Base-by-base conservation (phyloP, 2,329 filamentous ascomycete species). In the Aspergillus nomiae region DNA sequence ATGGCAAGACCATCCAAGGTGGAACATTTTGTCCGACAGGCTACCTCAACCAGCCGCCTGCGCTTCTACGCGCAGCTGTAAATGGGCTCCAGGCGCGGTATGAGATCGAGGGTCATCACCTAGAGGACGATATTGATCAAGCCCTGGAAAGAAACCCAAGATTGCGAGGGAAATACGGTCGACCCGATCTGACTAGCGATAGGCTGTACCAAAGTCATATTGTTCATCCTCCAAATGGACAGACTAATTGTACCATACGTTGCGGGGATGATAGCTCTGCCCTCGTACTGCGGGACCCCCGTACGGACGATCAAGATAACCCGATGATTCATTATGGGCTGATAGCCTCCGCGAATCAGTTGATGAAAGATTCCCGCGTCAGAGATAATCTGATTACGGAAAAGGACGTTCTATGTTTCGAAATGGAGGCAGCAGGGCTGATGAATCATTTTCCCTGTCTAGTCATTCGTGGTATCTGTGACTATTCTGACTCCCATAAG, bases 391-490 rank as follows among this genome's bases (percentile, higher is more conserved):
- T 58, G 14, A 26, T 6, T 16, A 1, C 4, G 6, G 24, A 50
- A 11, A 10, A 21, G n/a, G 43, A 21, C 8, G 19, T 58, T n/a
- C 56, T 58, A 2, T 53, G 58, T 30, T 24, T 53, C 9, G 32
- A 60, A 14, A 36, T 36, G 12, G 34, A 36, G 34, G 34, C 34
- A 6, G 34, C 34, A 0, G 34, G 34, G 34, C 41, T 54, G 12
- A 50, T 54, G 24, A 55, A 45, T 60, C 24, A 30, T 10, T 43
- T 50, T n/a, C 48, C 46, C 5, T 54, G 48, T 3, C 21, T 60
- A 10, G 36, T 60, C 10, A 54, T 60, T n/a, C 58, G 58, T 14
- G 58, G 58, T 2, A 60, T 60, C 1, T 60, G 41, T 32, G 56
- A 58, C 43, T 50, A 58, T 36, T 41, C 56, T 1, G 56, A 58